Conservation (phyloP, 768 basidiomycete species). For the Xanthoconium purpureum region DNA sequence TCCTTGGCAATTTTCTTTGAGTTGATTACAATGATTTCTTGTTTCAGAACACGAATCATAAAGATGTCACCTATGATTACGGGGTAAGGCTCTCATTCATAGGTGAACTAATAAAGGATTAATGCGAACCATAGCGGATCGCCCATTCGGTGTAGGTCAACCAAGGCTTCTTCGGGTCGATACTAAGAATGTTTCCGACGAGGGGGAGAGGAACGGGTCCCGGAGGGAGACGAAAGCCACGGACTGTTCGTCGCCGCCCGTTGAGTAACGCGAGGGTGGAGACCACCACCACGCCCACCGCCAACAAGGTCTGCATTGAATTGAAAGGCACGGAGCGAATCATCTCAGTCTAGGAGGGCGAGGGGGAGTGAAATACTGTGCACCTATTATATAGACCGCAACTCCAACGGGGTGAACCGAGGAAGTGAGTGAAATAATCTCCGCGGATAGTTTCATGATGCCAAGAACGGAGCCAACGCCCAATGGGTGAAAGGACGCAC, state of each 20-base stretch:
- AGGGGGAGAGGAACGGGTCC: slow-evolving; percentile 17
- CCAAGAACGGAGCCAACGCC: no score
- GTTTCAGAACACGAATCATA: slow-evolving; percentile 19
- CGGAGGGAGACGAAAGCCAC: slow-evolving; percentile 10
- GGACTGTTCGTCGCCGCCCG: not conserved
- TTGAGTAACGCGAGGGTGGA: not conserved
- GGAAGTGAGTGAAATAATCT: no score
- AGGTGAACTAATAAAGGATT: not conserved
- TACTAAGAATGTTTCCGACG: slow-evolving; percentile 16
- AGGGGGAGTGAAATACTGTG: not conserved
- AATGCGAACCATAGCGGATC: slow-evolving; percentile 13
- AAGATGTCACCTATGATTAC: slow-evolving; percentile 16
- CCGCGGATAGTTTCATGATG: no score
- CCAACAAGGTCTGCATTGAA: not conserved
- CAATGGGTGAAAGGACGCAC: no score
- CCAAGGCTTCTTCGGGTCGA: slow-evolving; percentile 19
- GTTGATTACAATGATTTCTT: slow-evolving; percentile 25
- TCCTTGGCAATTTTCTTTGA: slow-evolving; percentile 28
- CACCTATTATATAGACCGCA: not conserved
- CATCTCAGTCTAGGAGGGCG: not conserved
- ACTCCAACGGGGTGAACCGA: no score
- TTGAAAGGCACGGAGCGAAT: not conserved
- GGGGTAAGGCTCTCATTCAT: not conserved
- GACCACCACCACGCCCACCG: not conserved
- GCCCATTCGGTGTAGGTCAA: slow-evolving; percentile 20